Evolutionary conservation across 352 stramenopile genomes (phyloP).

Genomic region (Pythium volutum): DNA sequence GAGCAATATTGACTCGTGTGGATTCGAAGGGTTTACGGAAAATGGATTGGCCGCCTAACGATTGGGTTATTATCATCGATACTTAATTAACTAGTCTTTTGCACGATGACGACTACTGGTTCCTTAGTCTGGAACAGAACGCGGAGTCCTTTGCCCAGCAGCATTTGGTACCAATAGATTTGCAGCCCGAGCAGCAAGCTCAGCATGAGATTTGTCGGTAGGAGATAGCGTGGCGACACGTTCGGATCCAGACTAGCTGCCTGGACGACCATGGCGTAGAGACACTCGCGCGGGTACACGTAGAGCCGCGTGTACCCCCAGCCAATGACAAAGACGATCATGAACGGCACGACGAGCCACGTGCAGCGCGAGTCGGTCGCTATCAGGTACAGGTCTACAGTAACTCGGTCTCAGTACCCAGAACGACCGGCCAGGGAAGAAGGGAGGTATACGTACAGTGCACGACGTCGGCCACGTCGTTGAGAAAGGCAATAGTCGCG

Average conservation of each 20-base stretch:
- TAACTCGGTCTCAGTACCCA: too few relatives aligned
- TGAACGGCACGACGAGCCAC: slow-evolving; percentile 17
- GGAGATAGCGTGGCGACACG: background rate
- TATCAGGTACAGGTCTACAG: background rate
- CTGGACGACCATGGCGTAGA: slow-evolving; percentile 9
- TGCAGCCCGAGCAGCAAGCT: slow-evolving; percentile 1
- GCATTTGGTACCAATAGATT: slow-evolving; percentile 2
- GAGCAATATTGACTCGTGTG: too few relatives aligned
- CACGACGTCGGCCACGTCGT: slow-evolving; percentile 39
- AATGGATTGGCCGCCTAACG: too few relatives aligned
- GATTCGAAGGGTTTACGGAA: too few relatives aligned
- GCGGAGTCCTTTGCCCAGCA: background rate
- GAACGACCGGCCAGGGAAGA: too few relatives aligned
- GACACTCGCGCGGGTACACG: slow-evolving; percentile 29
- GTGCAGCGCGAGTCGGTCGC: background rate
- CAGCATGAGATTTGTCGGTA: background rate
- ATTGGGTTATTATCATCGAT: too few relatives aligned
- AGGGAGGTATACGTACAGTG: slow-evolving; percentile 29
- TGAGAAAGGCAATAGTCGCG: slow-evolving; percentile 37
- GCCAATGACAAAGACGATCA: slow-evolving; percentile 20
- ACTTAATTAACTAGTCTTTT: too few relatives aligned
- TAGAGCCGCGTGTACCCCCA: slow-evolving; percentile 30
- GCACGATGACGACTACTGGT: too few relatives aligned
- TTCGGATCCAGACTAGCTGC: background rate
- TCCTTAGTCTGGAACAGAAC: background rate